A percentile compares a stretch with the other conserved stretches of the same genome.
phyloP scores from a whole-genome alignment of 768 basidiomycete species.

The Boletus rex-veris region DNA sequence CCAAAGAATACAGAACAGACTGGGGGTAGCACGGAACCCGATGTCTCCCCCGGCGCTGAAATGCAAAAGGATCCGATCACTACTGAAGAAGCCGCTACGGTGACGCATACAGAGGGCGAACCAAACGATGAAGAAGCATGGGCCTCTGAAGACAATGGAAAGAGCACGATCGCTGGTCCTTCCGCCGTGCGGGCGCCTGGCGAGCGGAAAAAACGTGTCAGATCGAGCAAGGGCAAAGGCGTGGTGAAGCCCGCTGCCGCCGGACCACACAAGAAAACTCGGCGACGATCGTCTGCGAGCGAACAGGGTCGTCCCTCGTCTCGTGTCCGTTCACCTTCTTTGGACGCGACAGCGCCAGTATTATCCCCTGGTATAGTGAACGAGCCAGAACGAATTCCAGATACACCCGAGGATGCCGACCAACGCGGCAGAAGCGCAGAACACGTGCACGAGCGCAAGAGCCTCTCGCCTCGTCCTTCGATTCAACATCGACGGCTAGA shows the following conservation, averaged over 20 bases:
- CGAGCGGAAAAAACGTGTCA: constrained; percentile 25
- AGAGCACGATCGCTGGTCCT: constrained; percentile 11
- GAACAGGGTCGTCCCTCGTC: constrained; percentile 10
- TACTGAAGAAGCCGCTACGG: constrained; percentile 2
- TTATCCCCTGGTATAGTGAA: neutral
- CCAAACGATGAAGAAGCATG: constrained; percentile 56
- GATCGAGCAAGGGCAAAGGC: constrained; percentile 20
- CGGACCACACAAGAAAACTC: constrained; percentile 7
- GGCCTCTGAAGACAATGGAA: constrained; percentile 53
- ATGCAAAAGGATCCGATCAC: constrained; percentile 3
- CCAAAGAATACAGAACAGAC: constrained; percentile 27
- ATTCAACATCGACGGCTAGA: constrained; percentile 30
- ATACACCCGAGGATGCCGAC: constrained; percentile 6
- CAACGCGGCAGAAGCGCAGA: constrained; percentile 23
- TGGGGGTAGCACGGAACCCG: constrained; percentile 15
- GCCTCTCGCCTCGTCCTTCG: constrained; percentile 18
- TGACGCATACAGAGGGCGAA: constrained; percentile 12
- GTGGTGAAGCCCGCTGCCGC: neutral
- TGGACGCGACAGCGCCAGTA: neutral
- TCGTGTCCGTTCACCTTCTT: neutral
- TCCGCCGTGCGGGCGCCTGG: constrained; percentile 2
- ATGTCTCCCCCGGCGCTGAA: constrained; percentile 17
- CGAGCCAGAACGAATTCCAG: constrained; percentile 7
- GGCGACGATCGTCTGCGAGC: constrained; percentile 11
- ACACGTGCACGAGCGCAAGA: constrained; percentile 11